Conservation (phyloP, 139 green algal genomes). For the Parachlorella kessleri region DNA sequence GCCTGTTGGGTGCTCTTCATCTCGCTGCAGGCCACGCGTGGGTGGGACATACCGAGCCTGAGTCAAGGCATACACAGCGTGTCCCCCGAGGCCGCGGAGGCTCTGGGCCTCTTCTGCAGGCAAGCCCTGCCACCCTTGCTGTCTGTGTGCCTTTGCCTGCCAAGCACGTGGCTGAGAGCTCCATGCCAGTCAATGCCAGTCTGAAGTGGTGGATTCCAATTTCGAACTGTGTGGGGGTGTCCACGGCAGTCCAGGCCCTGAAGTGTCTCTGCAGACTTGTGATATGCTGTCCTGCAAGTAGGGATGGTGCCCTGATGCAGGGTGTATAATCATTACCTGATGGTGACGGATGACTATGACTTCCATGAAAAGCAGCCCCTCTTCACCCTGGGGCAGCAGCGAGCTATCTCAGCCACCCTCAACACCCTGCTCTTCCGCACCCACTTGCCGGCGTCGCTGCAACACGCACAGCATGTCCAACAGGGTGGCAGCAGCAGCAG, state of each 20-base stretch:
- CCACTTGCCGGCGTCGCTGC: conserved; percentile 28
- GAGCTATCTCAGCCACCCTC: conserved; percentile 71
- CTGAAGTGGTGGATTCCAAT: too few species aligned
- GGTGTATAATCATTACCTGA: conserved; percentile 69
- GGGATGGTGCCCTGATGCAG: conserved; percentile 28
- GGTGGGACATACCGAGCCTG: conserved; percentile 48
- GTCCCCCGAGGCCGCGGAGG: conserved; percentile 16
- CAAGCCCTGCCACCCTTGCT: too few species aligned
- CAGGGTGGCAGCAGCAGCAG: neutral
- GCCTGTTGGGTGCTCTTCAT: neutral
- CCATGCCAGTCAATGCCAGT: too few species aligned
- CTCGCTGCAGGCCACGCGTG: conserved; percentile 30
- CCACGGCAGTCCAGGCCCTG: neutral
- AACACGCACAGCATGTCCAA: neutral
- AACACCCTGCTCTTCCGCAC: conserved; percentile 86
- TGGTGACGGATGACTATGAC: conserved; percentile 87
- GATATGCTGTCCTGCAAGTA: neutral
- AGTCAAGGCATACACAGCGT: conserved; percentile 32
- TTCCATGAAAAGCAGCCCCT: conserved; percentile 67
- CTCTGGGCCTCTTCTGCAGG: conserved; percentile 70
- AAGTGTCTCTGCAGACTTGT: neutral
- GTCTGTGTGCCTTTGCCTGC: too few species aligned
- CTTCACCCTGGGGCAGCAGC: conserved; percentile 57
- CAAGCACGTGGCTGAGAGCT: too few species aligned
- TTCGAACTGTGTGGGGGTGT: too few species aligned